A percentile compares a stretch with the other conserved stretches of the same genome.
Conservation (phyloP, 495 filamentous ascomycete genomes). For the Penicillium daleae region DNA sequence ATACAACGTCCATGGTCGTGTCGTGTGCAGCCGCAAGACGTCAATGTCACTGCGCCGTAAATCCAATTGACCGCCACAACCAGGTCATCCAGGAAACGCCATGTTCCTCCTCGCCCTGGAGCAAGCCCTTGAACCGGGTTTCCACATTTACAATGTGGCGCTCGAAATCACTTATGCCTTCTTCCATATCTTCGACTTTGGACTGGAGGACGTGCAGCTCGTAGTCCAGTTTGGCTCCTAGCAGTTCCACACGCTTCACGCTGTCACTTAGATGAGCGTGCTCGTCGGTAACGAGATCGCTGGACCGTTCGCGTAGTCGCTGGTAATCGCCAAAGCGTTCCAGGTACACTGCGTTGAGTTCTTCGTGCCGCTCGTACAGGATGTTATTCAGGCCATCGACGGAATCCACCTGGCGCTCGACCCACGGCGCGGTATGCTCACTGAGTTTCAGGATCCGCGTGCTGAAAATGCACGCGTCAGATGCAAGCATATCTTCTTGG, state of each 20-base stretch:
- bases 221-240: slow-evolving; percentile 91
- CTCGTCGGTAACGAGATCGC: slow-evolving; percentile 70
- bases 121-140: slow-evolving; percentile 70
- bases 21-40: neutral
- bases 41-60: slow-evolving; percentile 22
- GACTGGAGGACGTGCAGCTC: slow-evolving; percentile 80
- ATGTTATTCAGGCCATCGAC: slow-evolving; percentile 67
- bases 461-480: slow-evolving; percentile 64
- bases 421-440: slow-evolving; percentile 64
- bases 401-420: slow-evolving; percentile 60
- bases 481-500: slow-evolving; percentile 54
- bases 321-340: slow-evolving; percentile 68
- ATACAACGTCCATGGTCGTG: slow-evolving; percentile 24
- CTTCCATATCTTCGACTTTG: slow-evolving; percentile 87
- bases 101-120: slow-evolving; percentile 61
- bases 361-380: slow-evolving; percentile 61
- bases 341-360: slow-evolving; percentile 69
- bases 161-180: slow-evolving; percentile 79
- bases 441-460: slow-evolving; percentile 52
- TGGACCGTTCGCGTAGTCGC: slow-evolving; percentile 63
- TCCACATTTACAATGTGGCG: slow-evolving; percentile 81
- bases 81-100: slow-evolving; percentile 61
- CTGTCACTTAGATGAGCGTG: slow-evolving; percentile 68
- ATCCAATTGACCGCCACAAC: slow-evolving; percentile 44
- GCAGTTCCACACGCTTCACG: slow-evolving; percentile 78